Conservation (phyloP, 2,329 filamentous ascomycete species). For the Esteya vermicola region DNA sequence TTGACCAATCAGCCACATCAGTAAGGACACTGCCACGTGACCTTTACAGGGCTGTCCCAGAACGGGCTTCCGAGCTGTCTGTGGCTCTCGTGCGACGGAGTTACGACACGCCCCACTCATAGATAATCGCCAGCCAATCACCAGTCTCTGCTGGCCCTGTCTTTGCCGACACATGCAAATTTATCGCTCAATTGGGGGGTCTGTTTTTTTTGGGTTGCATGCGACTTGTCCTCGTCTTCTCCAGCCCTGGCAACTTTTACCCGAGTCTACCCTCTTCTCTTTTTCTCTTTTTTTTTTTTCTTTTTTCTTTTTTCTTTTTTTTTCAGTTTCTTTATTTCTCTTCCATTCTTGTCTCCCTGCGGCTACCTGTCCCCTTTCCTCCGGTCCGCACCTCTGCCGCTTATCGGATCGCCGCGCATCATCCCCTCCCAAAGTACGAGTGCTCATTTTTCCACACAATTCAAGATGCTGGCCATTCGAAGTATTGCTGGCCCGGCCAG, state of each 20-base stretch:
- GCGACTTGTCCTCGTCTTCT: conserved; percentile 6
- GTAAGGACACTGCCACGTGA: no score
- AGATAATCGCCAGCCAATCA: conserved; percentile 5
- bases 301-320: neutral
- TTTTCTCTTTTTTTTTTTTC: neutral
- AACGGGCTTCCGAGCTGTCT: conserved; percentile 5
- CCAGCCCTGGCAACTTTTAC: conserved; percentile 7
- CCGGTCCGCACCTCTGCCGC: no score
- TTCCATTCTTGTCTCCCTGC: no score
- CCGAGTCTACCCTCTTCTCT: conserved; percentile 2
- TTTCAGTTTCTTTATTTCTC: neutral
- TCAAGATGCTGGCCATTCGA: conserved; percentile 69
- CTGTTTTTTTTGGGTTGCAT: neutral
- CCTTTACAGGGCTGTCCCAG: neutral
- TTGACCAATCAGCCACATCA: neutral
- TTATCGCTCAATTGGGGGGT: conserved; percentile 8
- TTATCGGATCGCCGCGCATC: no score
- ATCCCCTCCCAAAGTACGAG: no score
- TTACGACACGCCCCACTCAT: conserved; percentile 6
- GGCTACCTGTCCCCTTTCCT: no score
- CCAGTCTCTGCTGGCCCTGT: conserved; percentile 1
- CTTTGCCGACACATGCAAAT: conserved; percentile 9
- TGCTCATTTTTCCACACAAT: neutral
- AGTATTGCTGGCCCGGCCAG: conserved; percentile 62
- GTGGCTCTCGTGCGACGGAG: conserved; percentile 10